phyloP scores from a whole-genome alignment of 768 basidiomycete species.

The Pholiota microspora region DNA sequence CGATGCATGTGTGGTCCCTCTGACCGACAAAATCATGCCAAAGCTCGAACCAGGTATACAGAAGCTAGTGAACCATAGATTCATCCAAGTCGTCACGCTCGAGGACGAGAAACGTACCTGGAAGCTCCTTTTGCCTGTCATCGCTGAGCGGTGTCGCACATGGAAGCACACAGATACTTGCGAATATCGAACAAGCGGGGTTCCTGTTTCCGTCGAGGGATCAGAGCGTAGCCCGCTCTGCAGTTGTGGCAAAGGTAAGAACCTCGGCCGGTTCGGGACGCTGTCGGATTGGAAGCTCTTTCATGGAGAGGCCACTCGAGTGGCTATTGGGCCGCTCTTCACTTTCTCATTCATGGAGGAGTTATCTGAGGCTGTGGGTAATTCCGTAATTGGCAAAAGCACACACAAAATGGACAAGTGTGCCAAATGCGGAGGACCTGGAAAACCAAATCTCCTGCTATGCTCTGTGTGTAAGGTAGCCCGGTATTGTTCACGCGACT shows the following conservation, averaged over 20 bases:
- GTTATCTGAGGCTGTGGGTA: background rate
- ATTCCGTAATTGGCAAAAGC: background rate
- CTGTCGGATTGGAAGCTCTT: slow-evolving; percentile 35
- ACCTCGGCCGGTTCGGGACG: slow-evolving; percentile 34
- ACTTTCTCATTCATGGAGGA: slow-evolving; percentile 46
- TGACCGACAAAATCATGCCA: slow-evolving; percentile 20
- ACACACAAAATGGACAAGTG: slow-evolving; percentile 13
- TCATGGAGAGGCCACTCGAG: slow-evolving; percentile 42
- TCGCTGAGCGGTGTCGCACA: slow-evolving; percentile 51
- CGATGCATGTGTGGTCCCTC: slow-evolving; percentile 46
- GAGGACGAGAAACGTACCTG: slow-evolving; percentile 41
- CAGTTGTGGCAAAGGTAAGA: slow-evolving; percentile 50
- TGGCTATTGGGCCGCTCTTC: slow-evolving; percentile 54
- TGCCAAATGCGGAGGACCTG: slow-evolving; percentile 23
- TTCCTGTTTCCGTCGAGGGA: slow-evolving; percentile 39
- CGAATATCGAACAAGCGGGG: slow-evolving; percentile 37
- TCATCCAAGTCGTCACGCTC: slow-evolving; percentile 18
- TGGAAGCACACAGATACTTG: slow-evolving; percentile 49
- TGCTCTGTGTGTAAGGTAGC: slow-evolving; percentile 37
- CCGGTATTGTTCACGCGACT: slow-evolving; percentile 41
- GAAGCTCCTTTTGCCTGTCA: slow-evolving; percentile 48
- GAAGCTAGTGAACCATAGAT: background rate
- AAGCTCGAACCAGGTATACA: slow-evolving; percentile 15
- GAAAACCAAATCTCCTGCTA: slow-evolving; percentile 20
- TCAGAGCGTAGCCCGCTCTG: slow-evolving; percentile 42